These are phyloP conservation scores for Eutypa lata DNA, from an alignment of 2,329 filamentous ascomycete species.

Conservation along the genomic window DNA sequence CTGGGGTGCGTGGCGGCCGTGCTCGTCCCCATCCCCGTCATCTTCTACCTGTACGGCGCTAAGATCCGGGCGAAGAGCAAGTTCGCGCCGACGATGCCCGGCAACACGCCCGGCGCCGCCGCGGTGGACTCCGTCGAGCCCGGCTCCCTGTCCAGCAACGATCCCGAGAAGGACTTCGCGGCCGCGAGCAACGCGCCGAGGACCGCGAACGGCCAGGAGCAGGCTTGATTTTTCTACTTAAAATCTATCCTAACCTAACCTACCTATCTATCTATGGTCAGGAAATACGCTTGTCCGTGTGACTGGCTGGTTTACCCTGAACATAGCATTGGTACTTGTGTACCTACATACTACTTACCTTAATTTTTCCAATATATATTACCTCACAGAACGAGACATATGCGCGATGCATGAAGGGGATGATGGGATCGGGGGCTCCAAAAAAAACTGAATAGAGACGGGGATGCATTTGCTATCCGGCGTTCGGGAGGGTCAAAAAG, in stretches of 20 bases:
- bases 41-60: constrained; percentile 60
- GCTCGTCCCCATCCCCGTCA: constrained; percentile 60
- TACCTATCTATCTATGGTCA: not conserved
- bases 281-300: too few species aligned
- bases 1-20: constrained; percentile 57
- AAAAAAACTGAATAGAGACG: too few species aligned
- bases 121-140: not conserved
- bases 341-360: too few species aligned
- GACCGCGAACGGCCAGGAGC: constrained; percentile 23
- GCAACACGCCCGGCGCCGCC: constrained; percentile 12
- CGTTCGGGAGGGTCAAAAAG: too few species aligned
- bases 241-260: too few species aligned
- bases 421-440: too few species aligned
- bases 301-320: too few species aligned
- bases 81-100: constrained; percentile 49
- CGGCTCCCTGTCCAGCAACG: constrained; percentile 16
- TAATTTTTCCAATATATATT: too few species aligned
- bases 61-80: constrained; percentile 53
- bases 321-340: too few species aligned
- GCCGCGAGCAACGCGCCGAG: constrained; percentile 33
- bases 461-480: too few species aligned
- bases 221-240: constrained; percentile 8
- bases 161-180: constrained; percentile 31
- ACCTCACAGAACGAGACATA: too few species aligned
- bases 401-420: too few species aligned